Evolutionary conservation across 192 early-diverging fungal species (phyloP), one percentile per base, ranked within the genome.

Genomic region (Podila verticillata): DNA sequence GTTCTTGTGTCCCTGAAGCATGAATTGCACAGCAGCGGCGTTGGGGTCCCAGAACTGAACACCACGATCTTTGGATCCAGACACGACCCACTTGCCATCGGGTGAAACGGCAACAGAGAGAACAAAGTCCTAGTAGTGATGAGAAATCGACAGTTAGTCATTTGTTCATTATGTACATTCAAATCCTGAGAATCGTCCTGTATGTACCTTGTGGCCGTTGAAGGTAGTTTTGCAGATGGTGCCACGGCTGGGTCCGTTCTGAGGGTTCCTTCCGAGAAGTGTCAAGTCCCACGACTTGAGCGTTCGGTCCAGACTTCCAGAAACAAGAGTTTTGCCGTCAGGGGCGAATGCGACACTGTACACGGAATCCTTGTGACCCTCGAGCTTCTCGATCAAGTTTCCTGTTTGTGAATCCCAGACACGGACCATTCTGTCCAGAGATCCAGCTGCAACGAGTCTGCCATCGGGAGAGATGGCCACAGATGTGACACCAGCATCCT

Each of bases 1-100:
- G 86, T 99, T 98, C 85, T 97, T 97, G 79, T 98, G 97, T 29
- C 98, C 98, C 68, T 93, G 93, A 65, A 99, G 84, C 92, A 94
- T 93, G 68, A 93, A 93, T 75, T 93, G 91, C 32, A 88, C 92
- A 63, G 89, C 85, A 34, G 83, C 88, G 4, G 87, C 89, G 49
- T 86, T 87, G 36, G 93, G 92, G 81, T 97, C 95, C 97, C 96
- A 97, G 74, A 98, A 95, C 65, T 94, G 95, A 60, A 99, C 96
- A 19, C 88, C 89, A 67, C 96, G 91, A 81, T 98, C 96, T 81
- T 99, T 97, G 75, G 92, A 93, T 47, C 95, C 94, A 68, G 93
- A 93, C 24, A 97, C 93, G 20, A 98, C 91, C 95, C 95, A 98
- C 75, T 94, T 91, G 59, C 90, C 93, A 80, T 92, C 91, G 0